phyloP scores from a whole-genome alignment of 2,329 filamentous ascomycete species.

The Macroventuria anomochaeta region DNA sequence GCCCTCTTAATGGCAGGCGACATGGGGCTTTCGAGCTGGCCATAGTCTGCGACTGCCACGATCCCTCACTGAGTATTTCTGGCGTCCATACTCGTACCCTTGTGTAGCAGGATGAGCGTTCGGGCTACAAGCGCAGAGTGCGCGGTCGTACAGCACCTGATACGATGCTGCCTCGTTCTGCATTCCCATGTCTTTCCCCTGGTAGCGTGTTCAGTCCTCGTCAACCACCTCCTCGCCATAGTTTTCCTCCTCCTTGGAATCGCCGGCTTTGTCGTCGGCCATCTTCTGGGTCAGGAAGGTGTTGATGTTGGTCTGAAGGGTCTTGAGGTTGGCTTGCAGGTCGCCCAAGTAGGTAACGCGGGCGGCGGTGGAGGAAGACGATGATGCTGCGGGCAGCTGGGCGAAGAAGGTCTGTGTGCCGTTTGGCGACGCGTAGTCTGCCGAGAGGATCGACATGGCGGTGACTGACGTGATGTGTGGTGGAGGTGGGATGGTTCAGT shows the following conservation, averaged over 20 bases:
- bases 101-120: no score
- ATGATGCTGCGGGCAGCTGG: slow-evolving; percentile 23
- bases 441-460: slow-evolving; percentile 51
- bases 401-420: slow-evolving; percentile 28
- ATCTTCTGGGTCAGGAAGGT: slow-evolving; percentile 74
- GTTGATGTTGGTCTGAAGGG: slow-evolving; percentile 73
- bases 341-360: slow-evolving; percentile 66
- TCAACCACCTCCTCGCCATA: slow-evolving; percentile 83
- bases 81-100: no score
- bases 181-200: no score
- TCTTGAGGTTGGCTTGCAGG: slow-evolving; percentile 63
- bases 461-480: neutral
- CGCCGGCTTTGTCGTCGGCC: slow-evolving; percentile 69
- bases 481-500: neutral
- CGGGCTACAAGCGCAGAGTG: no score
- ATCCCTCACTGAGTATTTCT: no score
- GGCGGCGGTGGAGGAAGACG: slow-evolving; percentile 48
- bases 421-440: slow-evolving; percentile 62
- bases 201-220: slow-evolving; percentile 63
- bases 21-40: no score
- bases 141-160: no score
- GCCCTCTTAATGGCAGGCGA: no score
- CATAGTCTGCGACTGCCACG: no score
- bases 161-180: no score
- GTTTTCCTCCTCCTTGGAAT: slow-evolving; percentile 67